phyloP scores from a whole-genome alignment of 169 alveolate species.

The Plasmodium malariae region DNA sequence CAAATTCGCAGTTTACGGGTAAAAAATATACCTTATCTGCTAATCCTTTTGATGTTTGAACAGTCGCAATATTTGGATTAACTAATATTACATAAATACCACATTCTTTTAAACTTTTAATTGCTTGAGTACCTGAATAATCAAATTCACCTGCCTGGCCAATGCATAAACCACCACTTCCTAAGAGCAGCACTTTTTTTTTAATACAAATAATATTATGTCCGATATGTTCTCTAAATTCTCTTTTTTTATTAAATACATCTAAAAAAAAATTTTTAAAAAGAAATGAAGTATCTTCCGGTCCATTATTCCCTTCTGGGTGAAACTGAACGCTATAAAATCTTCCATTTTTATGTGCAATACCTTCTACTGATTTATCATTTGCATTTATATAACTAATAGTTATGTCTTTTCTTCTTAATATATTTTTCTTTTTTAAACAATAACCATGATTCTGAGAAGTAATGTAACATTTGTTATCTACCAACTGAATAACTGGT shows the following conservation, averaged over 20 bases:
- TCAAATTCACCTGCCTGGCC: constrained; percentile 95
- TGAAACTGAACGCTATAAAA: constrained; percentile 91
- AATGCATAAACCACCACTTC: constrained; percentile 91
- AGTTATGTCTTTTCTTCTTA: constrained; percentile 67
- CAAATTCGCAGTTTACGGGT: constrained; percentile 91
- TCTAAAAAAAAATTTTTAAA: constrained; percentile 85
- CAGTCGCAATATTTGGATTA: constrained; percentile 93
- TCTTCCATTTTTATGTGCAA: constrained; percentile 84
- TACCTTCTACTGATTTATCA: constrained; percentile 90
- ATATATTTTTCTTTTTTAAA: constrained; percentile 77
- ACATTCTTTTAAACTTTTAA: constrained; percentile 90
- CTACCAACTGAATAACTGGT: constrained; percentile 90
- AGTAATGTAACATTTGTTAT: constrained; percentile 90
- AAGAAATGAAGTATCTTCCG: constrained; percentile 90
- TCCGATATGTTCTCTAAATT: constrained; percentile 73
- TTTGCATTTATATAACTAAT: constrained; percentile 89
- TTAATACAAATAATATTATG: constrained; percentile 85
- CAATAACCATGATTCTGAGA: constrained; percentile 92
- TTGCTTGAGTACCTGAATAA: constrained; percentile 92
- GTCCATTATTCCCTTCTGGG: constrained; percentile 92
- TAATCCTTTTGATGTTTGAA: constrained; percentile 89
- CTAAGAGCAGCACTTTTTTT: constrained; percentile 82
- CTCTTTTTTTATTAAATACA: constrained; percentile 74
- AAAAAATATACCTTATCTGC: constrained; percentile 89
- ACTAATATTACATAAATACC: constrained; percentile 88